phyloP scores from a whole-genome alignment of 768 basidiomycete species.

The Pulveroboletus sp. region DNA sequence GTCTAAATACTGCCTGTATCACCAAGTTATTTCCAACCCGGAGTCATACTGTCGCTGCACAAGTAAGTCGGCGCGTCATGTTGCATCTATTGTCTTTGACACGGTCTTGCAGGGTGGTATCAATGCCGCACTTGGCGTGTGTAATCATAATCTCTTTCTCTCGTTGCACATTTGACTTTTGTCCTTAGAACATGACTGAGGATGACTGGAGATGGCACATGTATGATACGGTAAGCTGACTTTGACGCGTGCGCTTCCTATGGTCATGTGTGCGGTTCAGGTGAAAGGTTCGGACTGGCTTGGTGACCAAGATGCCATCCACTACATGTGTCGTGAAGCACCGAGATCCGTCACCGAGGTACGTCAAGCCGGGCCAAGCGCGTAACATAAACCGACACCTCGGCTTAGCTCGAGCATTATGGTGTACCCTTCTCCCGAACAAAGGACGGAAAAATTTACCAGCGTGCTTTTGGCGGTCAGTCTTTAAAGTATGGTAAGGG shows the following conservation, averaged over 20 bases:
- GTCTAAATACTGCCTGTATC: slow-evolving; percentile 98
- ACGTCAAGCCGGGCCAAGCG: slow-evolving; percentile 7
- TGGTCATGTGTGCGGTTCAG: slow-evolving; percentile 36
- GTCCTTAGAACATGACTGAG: slow-evolving; percentile 90
- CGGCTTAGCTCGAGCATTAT: slow-evolving; percentile 87
- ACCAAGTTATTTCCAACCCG: slow-evolving; percentile 98
- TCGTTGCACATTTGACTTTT: slow-evolving; percentile 5
- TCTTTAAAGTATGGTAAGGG: slow-evolving; percentile 97
- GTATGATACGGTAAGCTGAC: slow-evolving; percentile 80
- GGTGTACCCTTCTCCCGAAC: slow-evolving; percentile 99
- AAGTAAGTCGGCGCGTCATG: slow-evolving; percentile 46
- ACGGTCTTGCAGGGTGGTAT: slow-evolving; percentile 74
- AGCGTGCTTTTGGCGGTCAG: slow-evolving; percentile 98
- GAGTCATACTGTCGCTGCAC: slow-evolving; percentile 98
- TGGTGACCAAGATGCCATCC: slow-evolving; percentile 99
- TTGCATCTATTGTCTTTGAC: slow-evolving; percentile 10
- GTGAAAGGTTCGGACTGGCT: slow-evolving; percentile 99
- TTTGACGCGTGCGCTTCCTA: slow-evolving; percentile 1
- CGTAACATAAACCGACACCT: background rate
- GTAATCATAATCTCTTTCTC: slow-evolving; percentile 25
- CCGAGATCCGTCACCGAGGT: slow-evolving; percentile 93
- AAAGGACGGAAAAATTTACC: slow-evolving; percentile 98
- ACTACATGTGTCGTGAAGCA: slow-evolving; percentile 99
- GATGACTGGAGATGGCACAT: slow-evolving; percentile 99
- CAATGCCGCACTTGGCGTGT: slow-evolving; percentile 92